phyloP scores from a whole-genome alignment of 1,139 yeast species.

The Eremothecium coryli region DNA sequence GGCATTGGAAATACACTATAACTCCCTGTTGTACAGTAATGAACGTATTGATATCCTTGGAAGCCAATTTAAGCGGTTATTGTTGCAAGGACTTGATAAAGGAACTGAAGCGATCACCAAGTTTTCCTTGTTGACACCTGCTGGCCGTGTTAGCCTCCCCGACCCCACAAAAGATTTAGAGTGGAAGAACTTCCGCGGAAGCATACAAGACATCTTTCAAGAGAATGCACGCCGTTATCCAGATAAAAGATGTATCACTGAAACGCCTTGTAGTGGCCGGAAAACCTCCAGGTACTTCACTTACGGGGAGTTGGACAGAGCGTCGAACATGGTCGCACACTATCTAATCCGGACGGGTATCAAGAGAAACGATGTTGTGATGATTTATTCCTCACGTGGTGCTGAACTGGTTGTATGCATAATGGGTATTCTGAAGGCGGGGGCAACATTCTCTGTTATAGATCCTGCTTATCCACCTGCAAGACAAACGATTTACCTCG shows the following conservation, averaged over 20 bases:
- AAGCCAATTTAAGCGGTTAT: slow-evolving; percentile 61
- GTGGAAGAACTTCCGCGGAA: slow-evolving; percentile 88
- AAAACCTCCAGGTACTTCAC: slow-evolving; percentile 63
- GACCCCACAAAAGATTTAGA: slow-evolving; percentile 82
- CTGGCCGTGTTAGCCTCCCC: slow-evolving; percentile 57
- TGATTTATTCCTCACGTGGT: slow-evolving; percentile 96
- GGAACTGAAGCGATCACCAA: slow-evolving; percentile 42
- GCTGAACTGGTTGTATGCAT: slow-evolving; percentile 95
- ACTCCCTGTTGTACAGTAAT: slow-evolving; percentile 62
- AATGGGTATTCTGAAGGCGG: slow-evolving; percentile 95
- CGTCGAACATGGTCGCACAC: slow-evolving; percentile 92
- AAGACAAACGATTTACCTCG: slow-evolving; percentile 83
- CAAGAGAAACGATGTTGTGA: slow-evolving; percentile 84
- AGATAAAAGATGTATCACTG: slow-evolving; percentile 81
- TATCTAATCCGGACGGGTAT: slow-evolving; percentile 75
- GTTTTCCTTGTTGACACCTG: slow-evolving; percentile 55
- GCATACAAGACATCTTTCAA: slow-evolving; percentile 90
- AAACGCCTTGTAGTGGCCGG: slow-evolving; percentile 59
- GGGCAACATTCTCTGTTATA: slow-evolving; percentile 95
- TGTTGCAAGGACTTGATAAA: slow-evolving; percentile 32
- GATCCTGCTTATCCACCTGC: slow-evolving; percentile 99
- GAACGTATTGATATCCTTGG: slow-evolving; percentile 61
- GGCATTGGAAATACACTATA: slow-evolving; percentile 38
- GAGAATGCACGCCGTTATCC: slow-evolving; percentile 77
- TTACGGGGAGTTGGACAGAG: slow-evolving; percentile 78